Evolutionary conservation across 2,329 filamentous ascomycete species (phyloP), one percentile per base, ranked within the genome.

Genomic region (Metarhizium humberi): DNA sequence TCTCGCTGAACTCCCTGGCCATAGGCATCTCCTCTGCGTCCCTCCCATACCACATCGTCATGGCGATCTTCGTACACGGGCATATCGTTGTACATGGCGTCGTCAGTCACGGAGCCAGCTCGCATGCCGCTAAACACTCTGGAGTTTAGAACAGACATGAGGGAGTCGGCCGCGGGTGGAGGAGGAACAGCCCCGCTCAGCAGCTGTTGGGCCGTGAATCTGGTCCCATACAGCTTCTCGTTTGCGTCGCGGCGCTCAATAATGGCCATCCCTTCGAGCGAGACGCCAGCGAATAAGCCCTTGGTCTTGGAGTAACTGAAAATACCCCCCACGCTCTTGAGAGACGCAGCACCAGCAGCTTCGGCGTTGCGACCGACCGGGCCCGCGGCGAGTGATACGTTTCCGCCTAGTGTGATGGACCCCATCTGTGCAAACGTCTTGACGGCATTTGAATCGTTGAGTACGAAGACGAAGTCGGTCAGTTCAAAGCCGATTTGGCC

Each of bases 281-380:
- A 95, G 50, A 99, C 92, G 67, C 94, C 94, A 5, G 94, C 94
- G 64, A 99, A 99, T 36, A 99, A 76, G 20, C 94, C 94, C 76
- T 96, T 97, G 13, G 94, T 99, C 75, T 96, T 97, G 69, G 88
- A 94, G 78, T 99, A 99, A 65, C 89, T 90, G 77, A 99, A 99
- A 51, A 99, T 86, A 53, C 90, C 94, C 0, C 92, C 88, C 8
- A 97, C 87, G 59, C 90, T 86, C 75, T 85, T 92, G 60, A 95
- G 78, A 62, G 90, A 96, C 7, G 94, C 94, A 14, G 92, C 92
- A 60, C 94, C 94, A 40, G 94, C 92, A 13, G 94, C 94, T 72
- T 99, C 94, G 49, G 92, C 94, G 71, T 96, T 97, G 64, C 94
- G 83, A 54, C 94, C 94, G 30, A 99, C 82, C 0, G 94, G 94